Percentiles rank a stretch among this genome's conserved stretches.
These are phyloP conservation scores for Oryza coarctata DNA, from an alignment of 176 grass and related monocot species.

Conservation along the genomic window DNA sequence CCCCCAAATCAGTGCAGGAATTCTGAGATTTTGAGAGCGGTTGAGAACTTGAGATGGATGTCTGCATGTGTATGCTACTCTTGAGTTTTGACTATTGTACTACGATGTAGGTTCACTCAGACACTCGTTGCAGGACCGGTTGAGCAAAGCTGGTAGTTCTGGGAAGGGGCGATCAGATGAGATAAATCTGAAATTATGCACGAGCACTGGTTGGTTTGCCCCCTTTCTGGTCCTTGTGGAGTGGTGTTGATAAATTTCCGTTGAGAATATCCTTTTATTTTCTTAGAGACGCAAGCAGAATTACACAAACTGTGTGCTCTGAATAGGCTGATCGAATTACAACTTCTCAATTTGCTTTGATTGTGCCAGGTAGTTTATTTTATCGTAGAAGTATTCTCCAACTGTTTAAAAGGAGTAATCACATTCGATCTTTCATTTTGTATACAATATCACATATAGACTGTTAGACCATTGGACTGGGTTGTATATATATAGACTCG, in stretches of 20 bases:
- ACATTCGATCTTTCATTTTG: not conserved
- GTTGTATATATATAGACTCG: no score
- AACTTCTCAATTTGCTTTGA: not conserved
- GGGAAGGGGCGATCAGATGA: slow-evolving; percentile 52
- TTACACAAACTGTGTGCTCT: not conserved
- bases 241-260: not conserved
- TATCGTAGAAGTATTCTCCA: not conserved
- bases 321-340: not conserved
- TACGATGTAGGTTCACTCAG: slow-evolving; percentile 71
- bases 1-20: not conserved
- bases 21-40: not conserved
- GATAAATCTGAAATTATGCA: slow-evolving; percentile 69
- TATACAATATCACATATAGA: not conserved
- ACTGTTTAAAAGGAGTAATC: not conserved
- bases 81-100: not conserved
- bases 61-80: not conserved
- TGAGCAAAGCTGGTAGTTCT: slow-evolving; percentile 53
- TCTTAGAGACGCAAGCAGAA: not conserved
- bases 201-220: slow-evolving; percentile 60
- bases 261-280: not conserved
- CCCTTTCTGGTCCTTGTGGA: not conserved
- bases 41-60: not conserved
- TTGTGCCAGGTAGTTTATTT: not conserved
- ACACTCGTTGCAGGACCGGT: slow-evolving; percentile 78
- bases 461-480: no score